Evolutionary conservation across 169 alveolate genomes (phyloP).

Genomic region (Plasmodium gaboni): DNA sequence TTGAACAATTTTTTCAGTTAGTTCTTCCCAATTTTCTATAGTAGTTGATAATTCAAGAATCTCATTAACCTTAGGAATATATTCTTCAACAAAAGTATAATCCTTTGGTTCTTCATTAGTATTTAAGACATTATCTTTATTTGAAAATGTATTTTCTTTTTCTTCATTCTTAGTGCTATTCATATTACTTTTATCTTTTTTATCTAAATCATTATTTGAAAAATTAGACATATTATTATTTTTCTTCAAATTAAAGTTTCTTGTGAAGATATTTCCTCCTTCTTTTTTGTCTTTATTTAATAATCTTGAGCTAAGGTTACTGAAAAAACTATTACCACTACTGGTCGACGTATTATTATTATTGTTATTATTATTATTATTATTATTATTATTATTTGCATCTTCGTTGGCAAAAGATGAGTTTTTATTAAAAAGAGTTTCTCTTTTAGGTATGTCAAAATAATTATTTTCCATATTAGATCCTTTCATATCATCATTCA

Average conservation of each 20-base stretch:
- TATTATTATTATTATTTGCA: background rate
- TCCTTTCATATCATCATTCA: constrained; percentile 20
- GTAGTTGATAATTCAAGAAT: constrained; percentile 52
- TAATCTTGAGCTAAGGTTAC: constrained; percentile 32
- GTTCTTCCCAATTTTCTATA: constrained; percentile 41
- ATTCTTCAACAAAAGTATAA: constrained; percentile 35
- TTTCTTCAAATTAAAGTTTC: constrained; percentile 24
- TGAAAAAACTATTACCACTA: constrained; percentile 7
- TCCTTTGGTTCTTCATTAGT: background rate
- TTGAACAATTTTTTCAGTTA: constrained; percentile 52
- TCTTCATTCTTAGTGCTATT: background rate
- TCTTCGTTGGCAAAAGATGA: constrained; percentile 12
- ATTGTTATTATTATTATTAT: background rate
- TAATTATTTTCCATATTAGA: background rate
- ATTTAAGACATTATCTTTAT: background rate
- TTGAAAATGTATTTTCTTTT: background rate
- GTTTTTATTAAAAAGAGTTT: no score
- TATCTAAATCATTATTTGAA: constrained; percentile 1
- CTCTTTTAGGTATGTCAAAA: constrained; percentile 44
- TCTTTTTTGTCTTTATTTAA: constrained; percentile 6
- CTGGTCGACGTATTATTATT: background rate
- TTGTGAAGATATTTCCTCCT: constrained; percentile 26
- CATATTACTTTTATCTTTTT: background rate
- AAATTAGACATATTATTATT: background rate
- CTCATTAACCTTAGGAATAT: constrained; percentile 64